Percentiles rank a stretch among this genome's conserved stretches.
phyloP scores from a whole-genome alignment of 2,329 filamentous ascomycete genomes.

The Diaporthe citri region DNA sequence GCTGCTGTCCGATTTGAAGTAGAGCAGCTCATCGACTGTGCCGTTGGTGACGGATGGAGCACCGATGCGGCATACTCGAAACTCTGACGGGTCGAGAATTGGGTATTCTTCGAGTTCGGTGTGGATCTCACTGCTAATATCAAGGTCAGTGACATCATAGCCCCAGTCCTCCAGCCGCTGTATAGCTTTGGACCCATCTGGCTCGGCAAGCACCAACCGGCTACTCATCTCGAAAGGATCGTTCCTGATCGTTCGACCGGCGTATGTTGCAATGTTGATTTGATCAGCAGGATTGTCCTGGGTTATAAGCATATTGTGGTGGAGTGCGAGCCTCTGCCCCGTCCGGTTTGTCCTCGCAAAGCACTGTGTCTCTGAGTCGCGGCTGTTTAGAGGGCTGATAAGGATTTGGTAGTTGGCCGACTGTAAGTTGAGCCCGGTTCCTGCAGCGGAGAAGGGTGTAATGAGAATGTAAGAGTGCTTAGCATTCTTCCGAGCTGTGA shows the following conservation, averaged over 20 bases:
- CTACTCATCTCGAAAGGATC: background rate
- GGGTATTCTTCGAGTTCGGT: background rate
- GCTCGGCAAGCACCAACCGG: background rate
- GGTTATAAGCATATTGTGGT: background rate
- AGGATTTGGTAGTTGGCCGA: slow-evolving; percentile 10
- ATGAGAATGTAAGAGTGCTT: background rate
- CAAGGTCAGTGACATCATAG: background rate
- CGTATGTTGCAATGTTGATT: background rate
- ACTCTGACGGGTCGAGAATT: background rate
- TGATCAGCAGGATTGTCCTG: background rate
- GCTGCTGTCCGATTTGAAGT: background rate
- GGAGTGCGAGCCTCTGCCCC: background rate
- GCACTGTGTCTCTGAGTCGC: background rate
- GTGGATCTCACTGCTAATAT: too few species aligned
- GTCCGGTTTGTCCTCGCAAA: background rate
- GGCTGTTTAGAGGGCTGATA: background rate
- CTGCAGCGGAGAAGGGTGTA: background rate
- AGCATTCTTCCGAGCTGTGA: background rate
- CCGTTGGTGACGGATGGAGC: accelerated
- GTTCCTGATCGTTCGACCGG: background rate
- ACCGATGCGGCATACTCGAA: background rate
- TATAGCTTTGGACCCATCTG: background rate
- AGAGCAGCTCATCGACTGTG: background rate
- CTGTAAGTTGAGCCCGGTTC: slow-evolving; percentile 6
- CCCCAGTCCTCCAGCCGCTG: background rate